phyloP scores from a whole-genome alignment of 2,329 filamentous ascomycete genomes.

The Aspergillus oerlinghausenensis region DNA sequence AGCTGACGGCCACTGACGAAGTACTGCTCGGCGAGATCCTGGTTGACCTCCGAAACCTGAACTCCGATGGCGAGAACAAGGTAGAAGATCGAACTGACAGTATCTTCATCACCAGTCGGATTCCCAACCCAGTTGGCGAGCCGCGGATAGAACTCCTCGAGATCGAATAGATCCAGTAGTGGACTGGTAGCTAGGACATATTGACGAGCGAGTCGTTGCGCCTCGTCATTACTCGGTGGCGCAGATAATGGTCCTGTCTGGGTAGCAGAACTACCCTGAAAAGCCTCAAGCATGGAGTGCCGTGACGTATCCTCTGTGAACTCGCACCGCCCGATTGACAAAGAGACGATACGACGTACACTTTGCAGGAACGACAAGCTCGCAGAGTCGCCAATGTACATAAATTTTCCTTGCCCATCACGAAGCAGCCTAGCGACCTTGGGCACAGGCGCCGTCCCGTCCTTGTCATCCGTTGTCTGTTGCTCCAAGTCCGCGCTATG shows the following conservation, averaged over 20 bases:
- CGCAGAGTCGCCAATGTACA: conserved; percentile 52
- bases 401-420: conserved; percentile 50
- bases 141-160: conserved; percentile 39
- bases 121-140: conserved; percentile 37
- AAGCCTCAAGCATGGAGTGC: conserved; percentile 42
- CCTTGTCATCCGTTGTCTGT: conserved; percentile 26
- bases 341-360: conserved; percentile 47
- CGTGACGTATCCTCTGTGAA: conserved; percentile 39
- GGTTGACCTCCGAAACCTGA: conserved; percentile 38
- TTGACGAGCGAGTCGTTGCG: conserved; percentile 38
- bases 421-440: conserved; percentile 45
- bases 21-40: conserved; percentile 43
- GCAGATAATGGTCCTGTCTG: conserved; percentile 25
- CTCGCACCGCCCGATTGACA: conserved; percentile 40
- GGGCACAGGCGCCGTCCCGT: conserved; percentile 30
- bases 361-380: conserved; percentile 51
- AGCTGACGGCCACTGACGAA: conserved; percentile 44
- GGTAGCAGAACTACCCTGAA: conserved; percentile 26
- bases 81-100: conserved; percentile 46
- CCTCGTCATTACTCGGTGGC: conserved; percentile 35
- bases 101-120: conserved; percentile 35
- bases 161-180: conserved; percentile 47
- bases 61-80: conserved; percentile 49
- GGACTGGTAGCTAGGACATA: conserved; percentile 47
- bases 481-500: conserved; percentile 26